These are phyloP conservation scores for Pestalotiopsis fici DNA, from an alignment of 2,329 filamentous ascomycete species.

Conservation along the genomic window DNA sequence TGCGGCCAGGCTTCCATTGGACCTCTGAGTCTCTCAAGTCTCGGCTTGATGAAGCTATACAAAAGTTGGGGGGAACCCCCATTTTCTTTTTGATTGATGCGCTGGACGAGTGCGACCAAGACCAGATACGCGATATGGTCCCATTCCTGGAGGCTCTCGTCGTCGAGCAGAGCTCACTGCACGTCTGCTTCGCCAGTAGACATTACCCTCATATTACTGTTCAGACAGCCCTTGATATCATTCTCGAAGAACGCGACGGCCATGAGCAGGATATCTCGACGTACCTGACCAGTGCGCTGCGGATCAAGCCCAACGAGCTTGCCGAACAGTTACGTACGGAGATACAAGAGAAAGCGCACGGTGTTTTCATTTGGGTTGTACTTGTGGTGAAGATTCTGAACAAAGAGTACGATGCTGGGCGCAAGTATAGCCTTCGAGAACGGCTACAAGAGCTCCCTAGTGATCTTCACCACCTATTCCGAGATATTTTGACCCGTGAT, in stretches of 20 bases:
- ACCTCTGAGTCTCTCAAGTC: constrained; percentile 21
- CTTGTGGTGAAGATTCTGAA: constrained; percentile 45
- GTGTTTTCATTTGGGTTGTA: constrained; percentile 47
- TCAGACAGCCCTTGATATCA: constrained; percentile 24
- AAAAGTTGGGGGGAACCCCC: constrained; percentile 10
- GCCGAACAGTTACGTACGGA: constrained; percentile 25
- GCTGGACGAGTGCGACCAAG: constrained; percentile 49
- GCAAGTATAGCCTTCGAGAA: constrained; percentile 26
- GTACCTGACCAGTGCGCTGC: constrained; percentile 33
- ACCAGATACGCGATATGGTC: constrained; percentile 43
- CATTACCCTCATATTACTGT: constrained; percentile 33
- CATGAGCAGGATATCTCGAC: constrained; percentile 26
- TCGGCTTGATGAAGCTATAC: constrained; percentile 22
- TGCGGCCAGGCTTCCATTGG: neutral
- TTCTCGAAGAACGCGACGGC: constrained; percentile 31
- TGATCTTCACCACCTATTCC: constrained; percentile 39
- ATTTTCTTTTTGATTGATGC: constrained; percentile 31
- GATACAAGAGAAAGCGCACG: constrained; percentile 36
- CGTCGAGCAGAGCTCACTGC: constrained; percentile 18
- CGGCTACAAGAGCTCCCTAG: constrained; percentile 38
- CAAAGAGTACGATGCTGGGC: constrained; percentile 36
- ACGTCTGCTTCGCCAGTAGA: constrained; percentile 43
- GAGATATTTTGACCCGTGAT: constrained; percentile 38
- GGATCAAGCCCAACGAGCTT: constrained; percentile 18
- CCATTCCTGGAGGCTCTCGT: constrained; percentile 39